These are phyloP conservation scores for Umbelopsis sp. DNA, from an alignment of 192 early-diverging fungal species.

Conservation along the genomic window DNA sequence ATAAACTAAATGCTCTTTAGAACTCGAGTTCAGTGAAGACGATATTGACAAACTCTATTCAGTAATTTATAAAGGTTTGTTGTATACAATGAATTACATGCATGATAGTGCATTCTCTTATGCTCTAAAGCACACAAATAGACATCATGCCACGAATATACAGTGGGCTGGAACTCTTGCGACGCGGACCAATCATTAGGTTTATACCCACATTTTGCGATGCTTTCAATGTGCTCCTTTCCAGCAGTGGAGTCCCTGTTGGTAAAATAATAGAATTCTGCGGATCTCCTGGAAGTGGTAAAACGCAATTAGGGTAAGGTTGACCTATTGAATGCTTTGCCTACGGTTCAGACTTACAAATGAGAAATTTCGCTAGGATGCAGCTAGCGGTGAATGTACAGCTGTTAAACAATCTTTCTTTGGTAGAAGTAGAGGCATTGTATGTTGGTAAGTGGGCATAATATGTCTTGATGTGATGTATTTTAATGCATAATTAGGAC, in stretches of 20 bases:
- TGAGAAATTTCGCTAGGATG: background rate
- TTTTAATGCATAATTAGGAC: background rate
- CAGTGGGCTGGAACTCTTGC: background rate
- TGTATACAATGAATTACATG: background rate
- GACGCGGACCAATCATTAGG: background rate
- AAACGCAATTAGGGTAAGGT: background rate
- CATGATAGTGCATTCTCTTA: background rate
- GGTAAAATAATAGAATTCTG: conserved; percentile 10
- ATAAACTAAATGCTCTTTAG: background rate
- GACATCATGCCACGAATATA: conserved; percentile 1
- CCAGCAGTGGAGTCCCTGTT: background rate
- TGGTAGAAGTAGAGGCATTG: background rate
- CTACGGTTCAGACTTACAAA: background rate
- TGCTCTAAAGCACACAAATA: background rate
- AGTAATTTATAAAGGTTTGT: background rate
- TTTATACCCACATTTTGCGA: conserved; percentile 12
- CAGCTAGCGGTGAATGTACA: background rate
- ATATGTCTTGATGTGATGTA: too few relatives aligned
- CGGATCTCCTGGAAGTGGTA: background rate
- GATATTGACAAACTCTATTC: background rate
- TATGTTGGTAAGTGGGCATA: conserved; percentile 3
- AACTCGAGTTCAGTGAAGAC: background rate
- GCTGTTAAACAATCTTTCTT: background rate
- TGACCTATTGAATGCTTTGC: background rate
- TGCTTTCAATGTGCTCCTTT: background rate